Base-by-base conservation (phyloP, 441 rosid genomes). In the Erysimum cheiri region DNA sequence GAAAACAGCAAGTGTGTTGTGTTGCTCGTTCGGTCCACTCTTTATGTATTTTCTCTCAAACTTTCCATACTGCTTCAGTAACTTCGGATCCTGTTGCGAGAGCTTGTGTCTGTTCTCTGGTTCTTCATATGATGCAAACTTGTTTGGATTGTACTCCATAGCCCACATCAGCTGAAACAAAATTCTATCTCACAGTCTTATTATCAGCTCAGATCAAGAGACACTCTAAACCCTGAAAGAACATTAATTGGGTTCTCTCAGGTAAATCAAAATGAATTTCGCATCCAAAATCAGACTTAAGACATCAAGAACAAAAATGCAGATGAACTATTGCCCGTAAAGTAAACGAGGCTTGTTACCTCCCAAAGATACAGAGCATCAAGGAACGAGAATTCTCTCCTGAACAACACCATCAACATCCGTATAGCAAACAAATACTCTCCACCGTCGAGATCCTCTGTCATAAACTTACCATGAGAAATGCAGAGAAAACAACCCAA, bases 291-390 rank as follows among this genome's bases (percentile, higher is more conserved):
- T 46, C 15, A 68, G 41, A 41, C 29, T 46, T 17, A 48, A 36
- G 32, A 48, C 40, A 59, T 69, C 7, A 43, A 14, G 47, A 14
- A 22, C 24, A n/a, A 22, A 22, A 14, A 43, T 43, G 22, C 46
- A 3, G 4, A 43, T 5, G 46, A 43, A 9, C 14, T 41, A 5
- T 41, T 6, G 22, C 24, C 24, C 24, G 24, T 22, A 22, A 1
- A 22, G 24, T 43, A 43, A 29, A 5, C 31, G 35, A 57, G 43
- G 0, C 33, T 26, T 26, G 56, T 24, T 49, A 92, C 99, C 98
- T 94, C 98, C 98, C 98, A 94, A 71, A 92, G 98, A 76, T 92
- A 90, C 74, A 94, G 78, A 2, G 96, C 73, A 74, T 94, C 98
- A 32, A 80, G 81, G 77, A 94, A 94, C 54, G 98, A 86, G 77